Percentiles rank a stretch among this genome's conserved stretches.
phyloP scores from a whole-genome alignment of 2,329 filamentous ascomycete genomes.

The Penicillium sumatraense region DNA sequence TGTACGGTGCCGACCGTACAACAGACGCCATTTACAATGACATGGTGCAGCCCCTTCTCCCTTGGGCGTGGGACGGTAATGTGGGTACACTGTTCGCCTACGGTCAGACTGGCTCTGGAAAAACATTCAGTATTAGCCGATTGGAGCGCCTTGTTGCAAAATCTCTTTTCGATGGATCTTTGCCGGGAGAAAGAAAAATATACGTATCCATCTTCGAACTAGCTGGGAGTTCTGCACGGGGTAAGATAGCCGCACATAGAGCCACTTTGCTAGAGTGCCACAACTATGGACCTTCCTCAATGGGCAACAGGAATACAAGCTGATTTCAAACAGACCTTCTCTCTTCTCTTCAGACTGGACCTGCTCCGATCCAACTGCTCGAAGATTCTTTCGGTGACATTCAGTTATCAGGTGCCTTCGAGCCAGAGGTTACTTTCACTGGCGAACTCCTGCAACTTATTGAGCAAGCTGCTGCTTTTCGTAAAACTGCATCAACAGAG shows the following conservation, averaged over 20 bases:
- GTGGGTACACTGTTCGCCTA: constrained; percentile 88
- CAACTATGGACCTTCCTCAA: too few relatives aligned
- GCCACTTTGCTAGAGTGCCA: too few relatives aligned
- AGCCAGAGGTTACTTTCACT: constrained; percentile 79
- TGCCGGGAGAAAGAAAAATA: constrained; percentile 57
- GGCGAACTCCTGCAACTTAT: constrained; percentile 80
- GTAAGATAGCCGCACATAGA: constrained; percentile 1
- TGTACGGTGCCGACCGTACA: constrained; percentile 40
- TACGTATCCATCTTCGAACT: constrained; percentile 94
- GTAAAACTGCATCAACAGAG: constrained; percentile 92
- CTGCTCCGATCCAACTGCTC: constrained; percentile 6
- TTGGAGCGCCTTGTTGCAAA: constrained; percentile 70
- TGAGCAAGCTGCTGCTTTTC: constrained; percentile 79
- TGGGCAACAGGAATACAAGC: too few relatives aligned
- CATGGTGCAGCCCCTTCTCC: constrained; percentile 48
- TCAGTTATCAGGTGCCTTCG: constrained; percentile 89
- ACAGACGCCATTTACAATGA: constrained; percentile 50
- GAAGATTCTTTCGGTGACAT: constrained; percentile 78
- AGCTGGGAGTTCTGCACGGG: constrained; percentile 90
- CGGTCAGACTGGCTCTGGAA: constrained; percentile 93
- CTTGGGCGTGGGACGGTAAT: constrained; percentile 54
- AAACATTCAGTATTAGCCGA: constrained; percentile 95
- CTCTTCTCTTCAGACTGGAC: not conserved
- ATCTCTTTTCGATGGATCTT: constrained; percentile 45
- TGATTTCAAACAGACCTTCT: not conserved